phyloP scores from a whole-genome alignment of 768 basidiomycete species.

The Kondoa subrosea region DNA sequence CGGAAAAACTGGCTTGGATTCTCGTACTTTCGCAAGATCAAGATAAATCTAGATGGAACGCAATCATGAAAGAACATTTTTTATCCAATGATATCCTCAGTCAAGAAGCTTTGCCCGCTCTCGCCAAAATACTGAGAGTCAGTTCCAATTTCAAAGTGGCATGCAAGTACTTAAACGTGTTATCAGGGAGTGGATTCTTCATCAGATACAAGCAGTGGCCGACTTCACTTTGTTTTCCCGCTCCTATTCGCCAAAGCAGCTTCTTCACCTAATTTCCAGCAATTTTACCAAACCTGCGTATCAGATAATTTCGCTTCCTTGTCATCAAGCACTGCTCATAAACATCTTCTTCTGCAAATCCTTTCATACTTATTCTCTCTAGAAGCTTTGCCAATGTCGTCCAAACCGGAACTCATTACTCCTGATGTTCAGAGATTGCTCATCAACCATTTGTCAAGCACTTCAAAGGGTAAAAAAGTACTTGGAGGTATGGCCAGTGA shows the following conservation, averaged over 20 bases:
- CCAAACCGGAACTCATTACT: constrained; percentile 46
- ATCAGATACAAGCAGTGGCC: background rate
- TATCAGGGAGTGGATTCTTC: background rate
- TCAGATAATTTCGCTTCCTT: background rate
- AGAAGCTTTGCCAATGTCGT: background rate
- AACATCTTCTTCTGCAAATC: background rate
- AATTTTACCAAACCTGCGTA: constrained; percentile 10
- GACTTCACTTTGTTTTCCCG: background rate
- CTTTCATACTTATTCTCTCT: background rate
- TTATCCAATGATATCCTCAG: constrained; percentile 52
- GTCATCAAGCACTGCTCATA: background rate
- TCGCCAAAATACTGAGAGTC: constrained; percentile 71
- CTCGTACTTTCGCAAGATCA: constrained; percentile 46
- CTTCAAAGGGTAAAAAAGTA: constrained; percentile 54
- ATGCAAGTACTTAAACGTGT: background rate
- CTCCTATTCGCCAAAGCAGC: constrained; percentile 4
- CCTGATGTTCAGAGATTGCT: constrained; percentile 90
- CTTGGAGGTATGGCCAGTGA: constrained; percentile 74
- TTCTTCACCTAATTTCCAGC: constrained; percentile 4
- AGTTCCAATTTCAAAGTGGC: constrained; percentile 14
- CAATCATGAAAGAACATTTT: constrained; percentile 47
- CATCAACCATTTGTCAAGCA: constrained; percentile 72
- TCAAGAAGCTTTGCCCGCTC: constrained; percentile 46
- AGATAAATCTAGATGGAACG: constrained; percentile 47
- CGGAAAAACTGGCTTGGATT: constrained; percentile 70